A percentile compares a stretch with the other conserved stretches of the same genome.
phyloP scores from a whole-genome alignment of 148 eudicot species.

The Vaccinium corymbosum region DNA sequence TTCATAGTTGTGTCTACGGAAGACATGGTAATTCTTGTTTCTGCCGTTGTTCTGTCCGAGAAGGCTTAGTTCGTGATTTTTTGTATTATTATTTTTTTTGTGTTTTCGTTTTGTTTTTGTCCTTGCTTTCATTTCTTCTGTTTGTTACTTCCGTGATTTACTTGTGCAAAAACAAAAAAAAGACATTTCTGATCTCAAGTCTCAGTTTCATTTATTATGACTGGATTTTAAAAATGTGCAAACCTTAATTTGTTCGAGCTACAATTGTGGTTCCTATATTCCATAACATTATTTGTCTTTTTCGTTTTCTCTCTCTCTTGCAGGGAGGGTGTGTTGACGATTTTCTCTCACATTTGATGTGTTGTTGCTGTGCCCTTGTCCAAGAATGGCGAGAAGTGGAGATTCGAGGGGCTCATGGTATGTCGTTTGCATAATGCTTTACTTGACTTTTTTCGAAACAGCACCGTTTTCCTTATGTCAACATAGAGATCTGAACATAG shows the following conservation, averaged over 20 bases:
- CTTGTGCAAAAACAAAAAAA: neutral
- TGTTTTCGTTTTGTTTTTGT: neutral
- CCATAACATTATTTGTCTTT: neutral
- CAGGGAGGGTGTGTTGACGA: conserved; percentile 94
- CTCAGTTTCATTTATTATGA: neutral
- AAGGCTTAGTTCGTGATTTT: neutral
- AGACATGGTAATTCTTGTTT: neutral
- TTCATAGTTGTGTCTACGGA: neutral
- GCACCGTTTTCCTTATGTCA: neutral
- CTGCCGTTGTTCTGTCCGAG: neutral
- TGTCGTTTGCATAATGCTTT: neutral
- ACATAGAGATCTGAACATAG: neutral
- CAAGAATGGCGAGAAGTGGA: conserved; percentile 97
- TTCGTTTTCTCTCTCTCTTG: neutral
- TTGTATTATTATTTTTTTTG: neutral
- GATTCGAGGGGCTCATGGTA: conserved; percentile 74
- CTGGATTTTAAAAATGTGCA: neutral
- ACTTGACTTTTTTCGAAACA: neutral
- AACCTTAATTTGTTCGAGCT: neutral
- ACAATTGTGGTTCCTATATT: neutral
- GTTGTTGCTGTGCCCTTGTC: conserved; percentile 98
- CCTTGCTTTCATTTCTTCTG: neutral
- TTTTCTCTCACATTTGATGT: conserved; percentile 90
- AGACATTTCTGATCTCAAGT: neutral
- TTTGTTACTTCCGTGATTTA: neutral